Evolutionary conservation across 805 yeast genomes (phyloP).

Genomic region (Sporopachydermia quercuum): DNA sequence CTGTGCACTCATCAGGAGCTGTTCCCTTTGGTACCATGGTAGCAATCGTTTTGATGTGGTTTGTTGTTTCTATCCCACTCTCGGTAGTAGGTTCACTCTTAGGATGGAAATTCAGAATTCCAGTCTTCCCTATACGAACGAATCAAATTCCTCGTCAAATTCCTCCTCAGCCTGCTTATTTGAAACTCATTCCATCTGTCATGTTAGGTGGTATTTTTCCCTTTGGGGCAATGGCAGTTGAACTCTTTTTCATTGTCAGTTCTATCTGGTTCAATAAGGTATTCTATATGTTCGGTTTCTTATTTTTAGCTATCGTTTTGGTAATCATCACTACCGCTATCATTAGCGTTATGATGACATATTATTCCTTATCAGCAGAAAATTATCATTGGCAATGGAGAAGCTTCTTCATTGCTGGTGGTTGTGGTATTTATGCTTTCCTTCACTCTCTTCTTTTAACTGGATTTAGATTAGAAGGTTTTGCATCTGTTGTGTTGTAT

Average conservation of each 20-base stretch:
- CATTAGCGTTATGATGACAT: conserved; percentile 66
- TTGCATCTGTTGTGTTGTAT: conserved; percentile 64
- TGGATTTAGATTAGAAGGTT: conserved; percentile 54
- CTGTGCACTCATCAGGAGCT: conserved; percentile 79
- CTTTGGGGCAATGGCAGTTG: conserved; percentile 88
- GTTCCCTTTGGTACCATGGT: conserved; percentile 84
- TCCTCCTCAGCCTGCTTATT: conserved; percentile 79
- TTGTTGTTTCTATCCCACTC: conserved; percentile 68
- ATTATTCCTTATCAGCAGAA: conserved; percentile 76
- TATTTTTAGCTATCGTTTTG: conserved; percentile 74
- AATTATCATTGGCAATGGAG: conserved; percentile 98
- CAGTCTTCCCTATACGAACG: conserved; percentile 69
- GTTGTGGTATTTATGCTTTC: conserved; percentile 75
- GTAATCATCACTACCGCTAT: conserved; percentile 71
- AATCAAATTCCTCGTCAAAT: conserved; percentile 95
- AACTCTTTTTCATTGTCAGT: conserved; percentile 81
- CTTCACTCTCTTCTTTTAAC: conserved; percentile 68
- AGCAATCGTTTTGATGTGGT: conserved; percentile 75
- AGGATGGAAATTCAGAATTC: conserved; percentile 46
- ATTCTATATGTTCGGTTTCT: conserved; percentile 95
- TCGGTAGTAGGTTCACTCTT: conserved; percentile 71
- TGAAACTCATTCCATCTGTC: conserved; percentile 51
- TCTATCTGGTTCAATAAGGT: conserved; percentile 90
- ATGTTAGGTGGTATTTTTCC: conserved; percentile 83
- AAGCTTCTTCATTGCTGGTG: conserved; percentile 74